Percentiles rank a stretch among this genome's conserved stretches.
phyloP scores from a whole-genome alignment of 2,329 filamentous ascomycete genomes.

The Zelopaecilomyces penicillatus region DNA sequence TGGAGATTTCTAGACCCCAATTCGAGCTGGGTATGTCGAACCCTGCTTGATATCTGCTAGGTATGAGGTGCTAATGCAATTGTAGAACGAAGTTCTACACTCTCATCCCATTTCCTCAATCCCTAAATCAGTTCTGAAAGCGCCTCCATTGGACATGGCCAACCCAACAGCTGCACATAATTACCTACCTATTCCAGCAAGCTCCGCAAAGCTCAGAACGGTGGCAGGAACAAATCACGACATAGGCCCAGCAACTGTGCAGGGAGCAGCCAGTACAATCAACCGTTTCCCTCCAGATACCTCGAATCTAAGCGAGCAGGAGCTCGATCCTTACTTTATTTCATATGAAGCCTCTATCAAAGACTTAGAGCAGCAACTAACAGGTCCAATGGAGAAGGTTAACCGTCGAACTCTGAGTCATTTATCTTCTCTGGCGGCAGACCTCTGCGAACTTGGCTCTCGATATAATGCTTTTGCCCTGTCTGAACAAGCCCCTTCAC shows the following conservation, averaged over 20 bases:
- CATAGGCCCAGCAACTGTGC: constrained; percentile 27
- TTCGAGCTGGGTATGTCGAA: constrained; percentile 76
- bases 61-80: constrained; percentile 11
- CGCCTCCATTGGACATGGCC: constrained; percentile 90
- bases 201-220: constrained; percentile 77
- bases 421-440: constrained; percentile 71
- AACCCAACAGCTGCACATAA: constrained; percentile 81
- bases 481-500: constrained; percentile 79
- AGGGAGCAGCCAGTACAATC: constrained; percentile 50
- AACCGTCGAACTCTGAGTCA: constrained; percentile 85
- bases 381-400: constrained; percentile 93
- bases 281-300: constrained; percentile 76
- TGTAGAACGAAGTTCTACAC: constrained; percentile 84
- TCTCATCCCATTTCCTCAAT: constrained; percentile 85
- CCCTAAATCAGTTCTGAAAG: constrained; percentile 88
- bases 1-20: constrained; percentile 98
- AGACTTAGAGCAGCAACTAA: constrained; percentile 79
- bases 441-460: constrained; percentile 89
- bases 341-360: constrained; percentile 88
- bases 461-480: constrained; percentile 94
- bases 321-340: constrained; percentile 92
- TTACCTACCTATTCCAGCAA: constrained; percentile 77
- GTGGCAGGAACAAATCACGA: constrained; percentile 29
- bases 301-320: constrained; percentile 71
- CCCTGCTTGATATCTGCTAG: not conserved